phyloP scores from a whole-genome alignment of 768 basidiomycete genomes.

The Mycena vitilis region DNA sequence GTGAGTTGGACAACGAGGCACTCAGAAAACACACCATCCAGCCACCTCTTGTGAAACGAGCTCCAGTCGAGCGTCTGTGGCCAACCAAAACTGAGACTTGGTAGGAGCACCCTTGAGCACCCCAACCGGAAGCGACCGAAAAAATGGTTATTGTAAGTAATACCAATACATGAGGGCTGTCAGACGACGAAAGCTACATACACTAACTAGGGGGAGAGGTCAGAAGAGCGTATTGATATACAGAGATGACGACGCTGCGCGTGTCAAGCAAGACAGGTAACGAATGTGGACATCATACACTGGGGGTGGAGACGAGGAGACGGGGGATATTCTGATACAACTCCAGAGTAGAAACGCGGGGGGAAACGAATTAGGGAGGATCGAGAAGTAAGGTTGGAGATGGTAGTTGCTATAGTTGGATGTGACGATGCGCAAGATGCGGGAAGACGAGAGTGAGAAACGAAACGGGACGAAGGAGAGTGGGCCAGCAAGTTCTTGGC shows the following conservation, averaged over 20 bases:
- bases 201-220: constrained; percentile 4
- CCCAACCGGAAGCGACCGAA: not conserved
- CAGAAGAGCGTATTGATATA: constrained; percentile 33
- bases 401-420: constrained; percentile 29
- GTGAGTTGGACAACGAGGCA: too few species aligned
- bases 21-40: too few species aligned
- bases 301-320: constrained; percentile 22
- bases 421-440: constrained; percentile 26
- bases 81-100: too few species aligned
- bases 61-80: too few species aligned
- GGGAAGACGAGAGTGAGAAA: constrained; percentile 3
- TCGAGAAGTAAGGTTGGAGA: constrained; percentile 22
- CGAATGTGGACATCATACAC: constrained; percentile 33
- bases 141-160: constrained; percentile 10
- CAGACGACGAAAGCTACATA: constrained; percentile 38
- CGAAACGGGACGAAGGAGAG: constrained; percentile 31
- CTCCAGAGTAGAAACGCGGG: constrained; percentile 29
- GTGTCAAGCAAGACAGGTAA: constrained; percentile 29
- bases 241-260: constrained; percentile 24
- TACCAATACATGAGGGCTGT: constrained; percentile 35
- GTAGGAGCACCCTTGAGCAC: too few species aligned
- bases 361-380: constrained; percentile 34
- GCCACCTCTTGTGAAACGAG: too few species aligned
- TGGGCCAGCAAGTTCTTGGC: constrained; percentile 38
- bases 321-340: constrained; percentile 33